A percentile compares a stretch with the other conserved stretches of the same genome.
phyloP scores from a whole-genome alignment of 148 eudicot genomes.

The Dysphania ambrosioides region DNA sequence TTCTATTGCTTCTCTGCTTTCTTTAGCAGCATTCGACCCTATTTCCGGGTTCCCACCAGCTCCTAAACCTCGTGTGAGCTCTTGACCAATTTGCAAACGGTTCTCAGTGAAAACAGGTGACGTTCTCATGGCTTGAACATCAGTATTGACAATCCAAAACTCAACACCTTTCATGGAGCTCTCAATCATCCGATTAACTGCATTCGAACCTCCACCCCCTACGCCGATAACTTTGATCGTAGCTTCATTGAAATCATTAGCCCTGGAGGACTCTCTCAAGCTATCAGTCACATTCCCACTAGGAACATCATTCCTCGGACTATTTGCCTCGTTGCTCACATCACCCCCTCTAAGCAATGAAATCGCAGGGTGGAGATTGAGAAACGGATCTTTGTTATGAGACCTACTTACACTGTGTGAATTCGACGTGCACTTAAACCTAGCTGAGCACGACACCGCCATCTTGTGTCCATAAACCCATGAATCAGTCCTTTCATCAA shows the following conservation, averaged over 20 bases:
- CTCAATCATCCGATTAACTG: conserved; percentile 96
- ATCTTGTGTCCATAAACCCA: conserved; percentile 28
- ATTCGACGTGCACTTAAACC: conserved; percentile 52
- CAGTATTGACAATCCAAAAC: conserved; percentile 96
- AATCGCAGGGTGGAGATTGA: conserved; percentile 79
- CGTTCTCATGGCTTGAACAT: conserved; percentile 93
- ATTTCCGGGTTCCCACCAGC: conserved; percentile 98
- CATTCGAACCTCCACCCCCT: conserved; percentile 99
- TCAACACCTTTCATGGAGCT: conserved; percentile 94
- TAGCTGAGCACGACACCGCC: conserved; percentile 29
- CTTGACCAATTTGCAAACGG: conserved; percentile 92
- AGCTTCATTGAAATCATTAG: conserved; percentile 59
- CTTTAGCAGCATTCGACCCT: conserved; percentile 94
- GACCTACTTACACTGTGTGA: conserved; percentile 51
- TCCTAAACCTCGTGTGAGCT: conserved; percentile 94
- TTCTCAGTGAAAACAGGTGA: conserved; percentile 80
- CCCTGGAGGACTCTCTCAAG: conserved; percentile 40
- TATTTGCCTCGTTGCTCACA: conserved; percentile 37
- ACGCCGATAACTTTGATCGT: conserved; percentile 95
- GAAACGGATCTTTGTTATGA: conserved; percentile 65
- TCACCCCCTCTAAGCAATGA: conserved; percentile 87
- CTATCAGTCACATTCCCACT: conserved; percentile 53
- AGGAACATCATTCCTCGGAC: conserved; percentile 47
- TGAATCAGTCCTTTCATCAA: conserved; percentile 45
- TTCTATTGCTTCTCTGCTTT: conserved; percentile 75